These are phyloP conservation scores for Gloeophyllum trabeum DNA, from an alignment of 768 basidiomycete genomes.

Conservation along the genomic window DNA sequence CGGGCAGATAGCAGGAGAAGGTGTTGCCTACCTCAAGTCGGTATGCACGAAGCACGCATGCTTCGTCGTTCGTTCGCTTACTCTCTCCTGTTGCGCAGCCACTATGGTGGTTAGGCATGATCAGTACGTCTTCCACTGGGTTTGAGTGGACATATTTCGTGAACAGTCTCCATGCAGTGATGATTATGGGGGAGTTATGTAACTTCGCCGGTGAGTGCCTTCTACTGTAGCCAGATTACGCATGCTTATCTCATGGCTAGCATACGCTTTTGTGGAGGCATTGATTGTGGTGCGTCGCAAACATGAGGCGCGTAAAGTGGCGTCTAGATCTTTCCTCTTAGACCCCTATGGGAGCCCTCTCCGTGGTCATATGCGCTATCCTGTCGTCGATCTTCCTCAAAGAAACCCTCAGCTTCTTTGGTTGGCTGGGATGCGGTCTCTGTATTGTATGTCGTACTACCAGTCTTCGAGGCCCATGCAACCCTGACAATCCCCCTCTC, in stretches of 20 bases:
- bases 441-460: slow-evolving; percentile 82
- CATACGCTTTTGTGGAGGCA: slow-evolving; percentile 85
- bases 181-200: slow-evolving; percentile 86
- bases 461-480: neutral
- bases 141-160: neutral
- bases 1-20: slow-evolving; percentile 70
- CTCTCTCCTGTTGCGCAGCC: slow-evolving; percentile 27
- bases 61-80: slow-evolving; percentile 3
- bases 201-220: slow-evolving; percentile 64
- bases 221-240: slow-evolving; percentile 5
- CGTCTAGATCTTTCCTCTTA: slow-evolving; percentile 15
- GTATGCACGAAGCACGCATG: slow-evolving; percentile 32
- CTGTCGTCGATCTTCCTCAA: slow-evolving; percentile 89
- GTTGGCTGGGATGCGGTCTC: slow-evolving; percentile 89
- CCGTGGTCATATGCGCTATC: slow-evolving; percentile 91
- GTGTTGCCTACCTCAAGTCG: slow-evolving; percentile 92
- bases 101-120: slow-evolving; percentile 96
- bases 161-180: slow-evolving; percentile 49
- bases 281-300: slow-evolving; percentile 61
- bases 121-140: slow-evolving; percentile 30
- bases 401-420: slow-evolving; percentile 89
- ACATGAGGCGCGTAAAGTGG: slow-evolving; percentile 1
- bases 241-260: slow-evolving; percentile 21
- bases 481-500: slow-evolving; percentile 3
- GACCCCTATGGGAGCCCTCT: slow-evolving; percentile 94